Base-by-base conservation (phyloP, 257 asterid species). In the Solanum pimpinellifolium region DNA sequence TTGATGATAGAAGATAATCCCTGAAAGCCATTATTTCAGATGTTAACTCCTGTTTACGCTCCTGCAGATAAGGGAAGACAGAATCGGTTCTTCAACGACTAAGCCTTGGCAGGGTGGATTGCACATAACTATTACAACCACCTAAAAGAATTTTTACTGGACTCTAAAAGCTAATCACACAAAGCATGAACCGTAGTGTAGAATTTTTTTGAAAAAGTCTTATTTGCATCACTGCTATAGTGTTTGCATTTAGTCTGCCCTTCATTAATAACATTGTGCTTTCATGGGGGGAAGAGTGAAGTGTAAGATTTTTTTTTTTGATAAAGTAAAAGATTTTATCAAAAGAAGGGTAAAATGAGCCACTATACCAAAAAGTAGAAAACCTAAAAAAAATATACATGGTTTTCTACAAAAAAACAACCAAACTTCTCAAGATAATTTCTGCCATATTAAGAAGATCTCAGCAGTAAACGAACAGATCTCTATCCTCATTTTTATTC, bases 1-100 rank as follows among this genome's bases (percentile, higher is more conserved):
- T 89, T 77, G 99, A 93, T 82, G 99, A 97, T 89, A 97, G 89
- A 62, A 95, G 95, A 92, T 91, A 91, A 91, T 97, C 99, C 95
- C 99, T 93, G 92, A 97, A 97, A 83, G 98, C 98, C 99, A 97
- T 97, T 86, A 95, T 91, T 91, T 97, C 99, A 85, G 98, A 94
- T 86, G 94, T 93, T 87, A 95, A 93, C 93, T 96, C 99, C 15
- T 98, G 94, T 85, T 93, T 97, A 90, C 98, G 98, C 91, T 97
- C 98, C 99, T 97, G 94, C 95, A 92, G 39, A 77, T 68, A 89
- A 7, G 85, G 60, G 87, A 86, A 83, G 88, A 85, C 88, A 86
- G 84, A 81, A 81, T 49, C 21, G 15, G 46, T 29, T 81, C 76
- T 31, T 18, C 72, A n/a, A 87, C 86, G 74, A 90, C 85, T 85